phyloP scores from a whole-genome alignment of 2,329 filamentous ascomycete species.

The Mollisiaceae sp. region DNA sequence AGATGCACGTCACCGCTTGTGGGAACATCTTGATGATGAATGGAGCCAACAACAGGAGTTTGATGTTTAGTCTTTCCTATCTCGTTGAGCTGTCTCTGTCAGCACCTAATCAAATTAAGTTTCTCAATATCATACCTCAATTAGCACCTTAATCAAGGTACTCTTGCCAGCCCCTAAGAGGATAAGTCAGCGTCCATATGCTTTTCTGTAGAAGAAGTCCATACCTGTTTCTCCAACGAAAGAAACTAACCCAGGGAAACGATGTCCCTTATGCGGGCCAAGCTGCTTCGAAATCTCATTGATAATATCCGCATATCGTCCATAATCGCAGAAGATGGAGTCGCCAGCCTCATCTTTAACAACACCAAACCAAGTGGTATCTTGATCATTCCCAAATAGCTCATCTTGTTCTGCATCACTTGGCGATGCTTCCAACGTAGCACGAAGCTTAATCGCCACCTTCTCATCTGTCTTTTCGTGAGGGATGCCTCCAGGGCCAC shows the following conservation, averaged over 20 bases:
- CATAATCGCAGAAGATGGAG: slow-evolving; percentile 10
- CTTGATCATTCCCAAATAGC: not conserved
- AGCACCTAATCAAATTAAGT: no score
- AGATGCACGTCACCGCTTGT: slow-evolving; percentile 6
- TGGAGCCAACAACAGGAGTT: slow-evolving; percentile 6
- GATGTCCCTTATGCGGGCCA: not conserved
- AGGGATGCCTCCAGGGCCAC: not conserved
- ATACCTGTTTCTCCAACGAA: slow-evolving; percentile 5
- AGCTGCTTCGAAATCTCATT: slow-evolving; percentile 2
- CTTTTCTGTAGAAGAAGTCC: not conserved
- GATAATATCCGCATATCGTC: slow-evolving; percentile 3
- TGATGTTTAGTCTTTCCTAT: not conserved
- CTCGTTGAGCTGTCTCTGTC: not conserved
- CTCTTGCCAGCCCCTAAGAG: slow-evolving; percentile 3
- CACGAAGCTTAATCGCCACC: not conserved
- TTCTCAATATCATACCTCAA: not conserved
- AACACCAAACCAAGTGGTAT: slow-evolving; percentile 6
- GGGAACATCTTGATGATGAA: not conserved
- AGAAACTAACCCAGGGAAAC: not conserved
- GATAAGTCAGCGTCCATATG: not conserved
- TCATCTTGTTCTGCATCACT: not conserved
- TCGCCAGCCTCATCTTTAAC: slow-evolving; percentile 7
- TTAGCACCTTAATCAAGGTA: not conserved
- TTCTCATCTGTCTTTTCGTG: slow-evolving; percentile 4
- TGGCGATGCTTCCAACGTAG: not conserved